A percentile compares a stretch with the other conserved stretches of the same genome.
phyloP scores from a whole-genome alignment of 441 rosid genomes.

The Jatropha multifida region DNA sequence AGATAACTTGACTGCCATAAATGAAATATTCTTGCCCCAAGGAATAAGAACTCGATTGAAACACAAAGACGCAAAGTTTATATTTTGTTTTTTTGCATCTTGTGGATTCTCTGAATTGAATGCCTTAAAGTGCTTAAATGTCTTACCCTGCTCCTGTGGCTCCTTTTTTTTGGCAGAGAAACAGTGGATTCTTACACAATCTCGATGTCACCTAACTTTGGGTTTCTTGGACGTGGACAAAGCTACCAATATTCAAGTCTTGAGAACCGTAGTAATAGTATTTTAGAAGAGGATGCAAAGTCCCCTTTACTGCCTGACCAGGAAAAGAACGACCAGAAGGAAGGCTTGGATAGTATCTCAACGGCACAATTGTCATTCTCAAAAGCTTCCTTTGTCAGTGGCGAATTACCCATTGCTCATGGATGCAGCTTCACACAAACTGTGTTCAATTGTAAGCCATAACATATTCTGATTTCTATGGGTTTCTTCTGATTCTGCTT shows the following conservation, averaged over 20 bases:
- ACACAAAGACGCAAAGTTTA: no score
- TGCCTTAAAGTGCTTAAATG: neutral
- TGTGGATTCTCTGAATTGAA: neutral
- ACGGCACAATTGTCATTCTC: constrained; percentile 54
- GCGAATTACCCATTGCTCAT: constrained; percentile 55
- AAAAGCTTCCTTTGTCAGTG: constrained; percentile 56
- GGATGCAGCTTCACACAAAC: constrained; percentile 89
- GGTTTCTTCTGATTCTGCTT: neutral
- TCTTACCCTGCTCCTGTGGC: neutral
- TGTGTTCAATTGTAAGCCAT: constrained; percentile 65
- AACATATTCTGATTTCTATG: neutral
- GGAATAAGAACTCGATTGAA: no score
- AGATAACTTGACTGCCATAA: no score
- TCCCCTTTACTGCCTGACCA: constrained; percentile 54
- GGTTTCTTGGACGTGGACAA: constrained; percentile 29
- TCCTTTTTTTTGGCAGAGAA: constrained; percentile 37
- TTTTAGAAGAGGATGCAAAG: constrained; percentile 46
- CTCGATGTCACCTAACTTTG: constrained; percentile 63
- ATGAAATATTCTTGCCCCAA: no score
- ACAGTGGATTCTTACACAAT: constrained; percentile 72
- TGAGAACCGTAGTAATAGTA: constrained; percentile 32
- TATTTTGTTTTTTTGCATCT: no score
- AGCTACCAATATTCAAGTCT: neutral
- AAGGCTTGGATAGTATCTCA: constrained; percentile 43
- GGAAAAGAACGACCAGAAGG: constrained; percentile 27